phyloP scores from a whole-genome alignment of 2,329 filamentous ascomycete species.

The Pseudonectria foliicola region DNA sequence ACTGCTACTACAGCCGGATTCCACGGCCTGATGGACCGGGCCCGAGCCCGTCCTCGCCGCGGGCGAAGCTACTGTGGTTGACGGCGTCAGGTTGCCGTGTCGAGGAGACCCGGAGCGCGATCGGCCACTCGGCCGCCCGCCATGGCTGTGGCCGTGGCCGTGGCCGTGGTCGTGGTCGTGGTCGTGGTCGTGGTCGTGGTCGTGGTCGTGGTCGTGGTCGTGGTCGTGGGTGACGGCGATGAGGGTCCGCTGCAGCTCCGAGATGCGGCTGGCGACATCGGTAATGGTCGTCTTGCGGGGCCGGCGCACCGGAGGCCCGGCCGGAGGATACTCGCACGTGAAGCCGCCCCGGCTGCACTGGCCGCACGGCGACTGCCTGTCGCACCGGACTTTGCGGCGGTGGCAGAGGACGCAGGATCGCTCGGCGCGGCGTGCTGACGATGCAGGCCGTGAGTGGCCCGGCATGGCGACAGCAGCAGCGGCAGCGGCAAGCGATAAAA shows the following conservation, averaged over 20 bases:
- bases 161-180: not conserved
- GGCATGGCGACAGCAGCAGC: not conserved
- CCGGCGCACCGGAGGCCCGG: constrained; percentile 18
- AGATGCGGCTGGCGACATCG: constrained; percentile 30
- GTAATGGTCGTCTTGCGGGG: constrained; percentile 23
- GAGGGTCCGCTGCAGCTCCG: constrained; percentile 26
- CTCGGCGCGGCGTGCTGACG: constrained; percentile 8
- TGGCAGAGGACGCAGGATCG: constrained; percentile 35
- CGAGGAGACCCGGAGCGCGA: no score
- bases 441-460: constrained; percentile 4
- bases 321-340: constrained; percentile 24
- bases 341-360: constrained; percentile 51
- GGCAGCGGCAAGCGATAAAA: not conserved
- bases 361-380: constrained; percentile 62
- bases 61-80: no score
- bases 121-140: no score
- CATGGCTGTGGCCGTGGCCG: constrained; percentile 5
- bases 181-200: not conserved
- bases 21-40: not conserved
- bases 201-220: not conserved
- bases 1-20: not conserved
- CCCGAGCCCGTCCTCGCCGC: constrained; percentile 1
- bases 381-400: constrained; percentile 61
- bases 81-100: no score
- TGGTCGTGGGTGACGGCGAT: constrained; percentile 8